Conservation (phyloP, 805 yeast genomes). For the Saccharomycopsis sp. region DNA sequence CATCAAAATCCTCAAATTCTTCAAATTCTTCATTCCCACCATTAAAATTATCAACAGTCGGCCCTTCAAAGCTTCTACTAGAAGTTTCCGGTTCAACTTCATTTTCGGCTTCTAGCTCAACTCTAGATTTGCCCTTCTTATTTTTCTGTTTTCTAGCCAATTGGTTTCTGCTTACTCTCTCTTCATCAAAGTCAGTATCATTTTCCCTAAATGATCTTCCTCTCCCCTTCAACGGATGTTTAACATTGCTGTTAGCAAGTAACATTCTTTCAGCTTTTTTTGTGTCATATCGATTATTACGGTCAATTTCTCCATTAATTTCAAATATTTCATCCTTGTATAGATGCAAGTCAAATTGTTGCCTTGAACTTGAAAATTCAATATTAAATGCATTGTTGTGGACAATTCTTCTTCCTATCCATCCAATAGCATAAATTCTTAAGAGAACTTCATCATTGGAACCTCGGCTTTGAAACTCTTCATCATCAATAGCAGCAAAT, state of each 20-base stretch:
- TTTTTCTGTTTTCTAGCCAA: neutral
- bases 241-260: neutral
- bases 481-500: slow-evolving; percentile 1
- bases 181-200: slow-evolving; percentile 10
- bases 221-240: neutral
- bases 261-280: too few relatives aligned
- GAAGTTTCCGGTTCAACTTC: neutral
- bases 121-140: neutral
- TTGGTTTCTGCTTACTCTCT: neutral
- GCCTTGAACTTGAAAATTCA: neutral
- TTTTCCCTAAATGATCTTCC: neutral
- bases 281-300: neutral
- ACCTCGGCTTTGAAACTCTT: slow-evolving; percentile 2
- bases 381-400: slow-evolving; percentile 8
- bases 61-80: too few relatives aligned
- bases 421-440: slow-evolving; percentile 14
- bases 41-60: too few relatives aligned
- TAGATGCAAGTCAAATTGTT: neutral
- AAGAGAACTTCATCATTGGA: slow-evolving; percentile 8
- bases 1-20: slow-evolving; percentile 4
- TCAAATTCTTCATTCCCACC: too few relatives aligned
- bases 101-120: neutral
- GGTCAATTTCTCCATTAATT: neutral
- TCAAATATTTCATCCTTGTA: slow-evolving; percentile 8
- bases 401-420: slow-evolving; percentile 13